Percentiles rank a stretch among this genome's conserved stretches.
Conservation (phyloP, 208 protist species). For the Strigomonas culicis region DNA sequence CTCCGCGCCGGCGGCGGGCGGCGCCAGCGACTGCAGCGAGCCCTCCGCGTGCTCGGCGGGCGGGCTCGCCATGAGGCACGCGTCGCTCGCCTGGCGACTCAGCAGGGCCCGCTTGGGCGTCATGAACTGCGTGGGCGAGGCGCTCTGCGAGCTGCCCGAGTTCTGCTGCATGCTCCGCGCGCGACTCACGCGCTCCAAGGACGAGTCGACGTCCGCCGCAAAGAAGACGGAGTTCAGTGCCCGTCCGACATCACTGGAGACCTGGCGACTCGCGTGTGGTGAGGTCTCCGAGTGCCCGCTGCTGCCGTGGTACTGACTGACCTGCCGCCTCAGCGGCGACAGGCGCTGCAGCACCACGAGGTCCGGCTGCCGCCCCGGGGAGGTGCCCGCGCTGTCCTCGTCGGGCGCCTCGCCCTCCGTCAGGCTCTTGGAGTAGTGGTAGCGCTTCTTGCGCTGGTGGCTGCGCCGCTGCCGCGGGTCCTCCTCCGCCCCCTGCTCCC, state of each 20-base stretch:
- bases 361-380: background rate
- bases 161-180: background rate
- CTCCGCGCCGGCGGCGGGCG: no score
- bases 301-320: no score
- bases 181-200: background rate
- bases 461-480: background rate
- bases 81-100: background rate
- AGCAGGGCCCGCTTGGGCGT: background rate
- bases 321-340: background rate
- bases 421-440: background rate
- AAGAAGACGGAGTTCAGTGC: no score
- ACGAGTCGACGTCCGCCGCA: background rate
- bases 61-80: background rate
- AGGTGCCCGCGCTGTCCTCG: background rate
- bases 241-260: background rate
- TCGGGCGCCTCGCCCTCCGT: background rate
- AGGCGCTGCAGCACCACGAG: background rate
- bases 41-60: no score
- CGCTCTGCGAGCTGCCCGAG: background rate
- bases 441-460: background rate
- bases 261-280: no score
- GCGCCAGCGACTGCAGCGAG: no score
- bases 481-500: background rate
- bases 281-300: no score
- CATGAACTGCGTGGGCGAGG: background rate